Evolutionary conservation across 331 rosid species (phyloP).

Genomic region (Saraca asoca): DNA sequence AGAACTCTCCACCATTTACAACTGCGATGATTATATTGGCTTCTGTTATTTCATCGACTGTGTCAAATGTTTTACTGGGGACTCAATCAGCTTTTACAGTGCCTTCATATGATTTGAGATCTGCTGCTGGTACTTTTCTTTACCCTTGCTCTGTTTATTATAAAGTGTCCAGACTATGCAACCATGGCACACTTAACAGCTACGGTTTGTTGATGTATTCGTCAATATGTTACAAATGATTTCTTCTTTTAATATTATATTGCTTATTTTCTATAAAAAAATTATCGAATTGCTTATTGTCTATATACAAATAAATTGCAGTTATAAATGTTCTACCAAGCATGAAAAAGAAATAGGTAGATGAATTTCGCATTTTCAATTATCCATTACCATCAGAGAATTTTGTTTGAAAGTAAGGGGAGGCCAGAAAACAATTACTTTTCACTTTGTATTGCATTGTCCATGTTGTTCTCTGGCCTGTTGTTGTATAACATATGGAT

Average conservation of each 20-base stretch:
- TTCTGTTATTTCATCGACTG: slow-evolving; percentile 98
- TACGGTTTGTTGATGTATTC: slow-evolving; percentile 7
- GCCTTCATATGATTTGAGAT: slow-evolving; percentile 88
- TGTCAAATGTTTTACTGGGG: slow-evolving; percentile 86
- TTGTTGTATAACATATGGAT: background rate
- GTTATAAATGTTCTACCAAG: background rate
- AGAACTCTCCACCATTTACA: slow-evolving; percentile 96
- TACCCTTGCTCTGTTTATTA: slow-evolving; percentile 16
- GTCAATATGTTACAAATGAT: background rate
- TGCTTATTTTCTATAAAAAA: too few relatives aligned
- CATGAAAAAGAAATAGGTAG: slow-evolving; percentile 7
- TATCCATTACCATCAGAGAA: slow-evolving; percentile 6
- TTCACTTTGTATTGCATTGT: background rate
- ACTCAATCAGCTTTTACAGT: slow-evolving; percentile 89
- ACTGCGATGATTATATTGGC: slow-evolving; percentile 99
- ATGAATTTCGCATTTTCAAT: background rate
- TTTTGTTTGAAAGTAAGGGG: slow-evolving; percentile 4
- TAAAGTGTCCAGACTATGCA: background rate
- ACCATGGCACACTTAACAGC: background rate
- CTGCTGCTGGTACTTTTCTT: slow-evolving; percentile 84
- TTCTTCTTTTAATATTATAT: background rate
- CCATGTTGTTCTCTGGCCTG: background rate
- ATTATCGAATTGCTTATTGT: background rate
- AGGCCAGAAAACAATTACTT: background rate
- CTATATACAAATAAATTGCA: background rate